Percentiles rank a stretch among this genome's conserved stretches.
Conservation (phyloP, 2,329 filamentous ascomycete genomes). For the Ceratocystis destructans region DNA sequence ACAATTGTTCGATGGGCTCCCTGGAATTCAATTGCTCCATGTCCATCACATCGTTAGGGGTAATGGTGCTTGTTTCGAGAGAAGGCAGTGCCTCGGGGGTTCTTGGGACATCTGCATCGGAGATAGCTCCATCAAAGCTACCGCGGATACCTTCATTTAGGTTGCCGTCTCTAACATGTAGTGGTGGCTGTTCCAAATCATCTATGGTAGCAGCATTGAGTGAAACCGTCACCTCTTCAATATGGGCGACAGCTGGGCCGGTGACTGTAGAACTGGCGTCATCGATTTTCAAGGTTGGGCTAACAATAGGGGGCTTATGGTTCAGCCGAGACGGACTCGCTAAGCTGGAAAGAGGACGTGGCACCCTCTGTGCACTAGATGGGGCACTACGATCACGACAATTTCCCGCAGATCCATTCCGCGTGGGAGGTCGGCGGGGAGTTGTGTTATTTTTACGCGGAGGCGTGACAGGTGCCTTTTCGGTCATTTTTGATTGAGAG, state of each 20-base stretch:
- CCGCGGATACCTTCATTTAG: not conserved
- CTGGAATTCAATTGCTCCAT: not conserved
- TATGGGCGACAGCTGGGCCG: not conserved
- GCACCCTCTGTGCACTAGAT: constrained; percentile 6
- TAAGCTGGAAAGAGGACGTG: constrained; percentile 13
- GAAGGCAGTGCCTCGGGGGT: constrained; percentile 17
- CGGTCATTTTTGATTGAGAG: constrained; percentile 52
- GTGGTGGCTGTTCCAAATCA: not conserved
- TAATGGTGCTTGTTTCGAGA: constrained; percentile 16
- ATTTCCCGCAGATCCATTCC: constrained; percentile 11
- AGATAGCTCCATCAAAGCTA: not conserved
- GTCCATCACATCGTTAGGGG: constrained; percentile 10
- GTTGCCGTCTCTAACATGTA: not conserved
- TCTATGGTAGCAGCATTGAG: not conserved
- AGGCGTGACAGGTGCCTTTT: constrained; percentile 43
- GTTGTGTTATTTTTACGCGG: constrained; percentile 29
- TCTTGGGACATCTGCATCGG: constrained; percentile 13
- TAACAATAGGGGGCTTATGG: not conserved
- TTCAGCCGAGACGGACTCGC: constrained; percentile 11
- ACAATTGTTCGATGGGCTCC: constrained; percentile 8
- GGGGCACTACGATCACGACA: constrained; percentile 14
- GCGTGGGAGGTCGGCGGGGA: constrained; percentile 14
- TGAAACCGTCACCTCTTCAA: not conserved
- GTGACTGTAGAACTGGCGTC: not conserved
- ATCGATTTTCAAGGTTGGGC: constrained; percentile 1